These are phyloP conservation scores for Puccinia coronata DNA, from an alignment of 1,284 basidiomycete genomes.

Conservation along the genomic window DNA sequence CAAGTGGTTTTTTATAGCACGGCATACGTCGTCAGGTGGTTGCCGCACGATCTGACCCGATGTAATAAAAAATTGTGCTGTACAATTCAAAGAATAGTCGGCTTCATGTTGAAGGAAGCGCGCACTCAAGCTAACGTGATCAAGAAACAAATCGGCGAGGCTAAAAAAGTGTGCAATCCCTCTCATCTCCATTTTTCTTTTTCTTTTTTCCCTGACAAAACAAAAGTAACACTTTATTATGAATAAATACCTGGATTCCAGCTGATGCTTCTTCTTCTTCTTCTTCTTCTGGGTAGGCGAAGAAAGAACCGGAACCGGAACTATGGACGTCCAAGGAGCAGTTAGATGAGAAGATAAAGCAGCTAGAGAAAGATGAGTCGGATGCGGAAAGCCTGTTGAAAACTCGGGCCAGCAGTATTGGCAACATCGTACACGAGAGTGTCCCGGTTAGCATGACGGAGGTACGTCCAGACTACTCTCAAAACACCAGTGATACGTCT, in stretches of 20 bases:
- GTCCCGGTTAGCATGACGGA: constrained; percentile 86
- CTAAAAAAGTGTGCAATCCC: constrained; percentile 41
- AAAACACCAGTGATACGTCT: too few relatives aligned
- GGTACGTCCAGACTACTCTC: constrained; percentile 64
- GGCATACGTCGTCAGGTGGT: too few relatives aligned
- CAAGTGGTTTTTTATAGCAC: neutral
- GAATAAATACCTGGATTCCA: too few relatives aligned
- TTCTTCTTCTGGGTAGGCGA: neutral
- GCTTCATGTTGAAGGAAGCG: constrained; percentile 29
- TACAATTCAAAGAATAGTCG: too few relatives aligned
- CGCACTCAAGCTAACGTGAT: constrained; percentile 38
- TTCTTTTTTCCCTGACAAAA: neutral
- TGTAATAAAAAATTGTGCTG: too few relatives aligned
- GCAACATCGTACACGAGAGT: constrained; percentile 86
- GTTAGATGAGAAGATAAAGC: constrained; percentile 36
- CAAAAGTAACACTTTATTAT: constrained; percentile 11
- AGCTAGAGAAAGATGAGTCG: constrained; percentile 54
- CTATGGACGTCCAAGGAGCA: constrained; percentile 34
- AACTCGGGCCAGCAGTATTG: constrained; percentile 76
- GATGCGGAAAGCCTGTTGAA: constrained; percentile 79
- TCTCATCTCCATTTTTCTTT: neutral
- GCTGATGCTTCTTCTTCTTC: neutral
- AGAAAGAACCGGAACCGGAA: constrained; percentile 33
- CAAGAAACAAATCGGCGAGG: constrained; percentile 50
- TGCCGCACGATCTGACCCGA: too few relatives aligned